Evolutionary conservation across 768 basidiomycete genomes (phyloP).

Genomic region (Leccinum broughii): DNA sequence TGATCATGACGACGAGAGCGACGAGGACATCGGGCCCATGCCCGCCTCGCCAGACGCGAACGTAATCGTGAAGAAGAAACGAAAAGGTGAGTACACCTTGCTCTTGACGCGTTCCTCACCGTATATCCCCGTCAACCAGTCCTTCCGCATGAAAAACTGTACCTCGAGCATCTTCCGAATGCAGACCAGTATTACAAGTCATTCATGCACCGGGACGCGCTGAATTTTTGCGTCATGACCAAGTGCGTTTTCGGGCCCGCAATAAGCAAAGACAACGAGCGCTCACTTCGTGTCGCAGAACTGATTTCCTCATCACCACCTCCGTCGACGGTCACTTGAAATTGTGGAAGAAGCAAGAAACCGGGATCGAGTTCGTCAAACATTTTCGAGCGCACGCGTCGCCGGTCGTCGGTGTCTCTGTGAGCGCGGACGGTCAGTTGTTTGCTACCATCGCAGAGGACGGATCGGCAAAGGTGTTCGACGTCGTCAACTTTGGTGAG

Average conservation of each 20-base stretch:
- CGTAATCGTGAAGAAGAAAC: conserved; percentile 64
- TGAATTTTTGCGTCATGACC: conserved; percentile 88
- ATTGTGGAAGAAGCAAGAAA: conserved; percentile 98
- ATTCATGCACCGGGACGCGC: conserved; percentile 95
- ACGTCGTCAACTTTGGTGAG: conserved; percentile 96
- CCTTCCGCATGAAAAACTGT: conserved; percentile 89
- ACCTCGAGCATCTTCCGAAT: conserved; percentile 88
- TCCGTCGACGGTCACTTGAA: conserved; percentile 95
- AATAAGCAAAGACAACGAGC: not conserved
- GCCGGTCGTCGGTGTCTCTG: conserved; percentile 76
- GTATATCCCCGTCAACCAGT: conserved; percentile 49
- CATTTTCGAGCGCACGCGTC: conserved; percentile 92
- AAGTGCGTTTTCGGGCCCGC: conserved; percentile 50
- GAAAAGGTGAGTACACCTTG: conserved; percentile 61
- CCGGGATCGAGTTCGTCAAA: conserved; percentile 97
- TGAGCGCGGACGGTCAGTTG: conserved; percentile 87
- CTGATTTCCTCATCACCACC: conserved; percentile 91
- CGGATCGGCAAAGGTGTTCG: conserved; percentile 92
- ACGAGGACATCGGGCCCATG: conserved; percentile 88
- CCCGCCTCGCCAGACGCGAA: conserved; percentile 54
- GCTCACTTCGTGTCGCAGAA: conserved; percentile 49
- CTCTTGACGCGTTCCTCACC: not conserved
- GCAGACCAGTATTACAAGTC: conserved; percentile 95
- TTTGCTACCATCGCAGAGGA: conserved; percentile 93
- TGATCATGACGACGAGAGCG: conserved; percentile 49